Evolutionary conservation across 352 stramenopile genomes (phyloP), one percentile per base, ranked within the genome.

Genomic region (Phytopythium cucurbitacearum): DNA sequence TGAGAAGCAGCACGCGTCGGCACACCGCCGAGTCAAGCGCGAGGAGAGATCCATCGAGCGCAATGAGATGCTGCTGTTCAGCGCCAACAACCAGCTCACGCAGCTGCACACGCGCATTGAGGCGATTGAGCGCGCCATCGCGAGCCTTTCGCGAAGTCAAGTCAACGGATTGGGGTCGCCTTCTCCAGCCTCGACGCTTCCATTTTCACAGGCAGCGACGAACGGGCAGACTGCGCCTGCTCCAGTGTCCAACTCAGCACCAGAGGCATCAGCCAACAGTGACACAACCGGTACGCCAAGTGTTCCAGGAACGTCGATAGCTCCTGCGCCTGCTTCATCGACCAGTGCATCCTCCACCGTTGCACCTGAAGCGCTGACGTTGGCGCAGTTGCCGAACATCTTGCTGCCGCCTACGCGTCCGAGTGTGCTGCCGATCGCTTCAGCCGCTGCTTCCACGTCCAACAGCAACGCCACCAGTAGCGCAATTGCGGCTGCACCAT

Each of bases 1-100:
- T 28, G 82, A 95, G 51, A 94, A 93, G 45, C 74, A 93, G 40
- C 75, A 93, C 37, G 71, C 76, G 2, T 75, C 77, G 39, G 76
- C 84, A 4, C 60, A 85, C 51, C 67, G 85, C 4, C 92, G 91
- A 53, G 69, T 93, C 21, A 93, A 93, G 58, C 82, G 83, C 32
- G 85, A 95, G 33, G 85, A 94, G 35, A 91, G 91, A 40, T 85
- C 84, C 0, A 74, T 94, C 2, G 85, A 95, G 55, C 77, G 80
- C 16, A 87, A 69, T 28, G 83, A 91, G 39, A 88, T 86, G 75
- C 53, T 81, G 28, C 52, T 90, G 2, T 85, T 84, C 48, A 95
- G 77, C 51, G 89, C 67, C 57, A 92, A 70, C 38, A 91, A 89
- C 41, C 84, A 94, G 40, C 76, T 95, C 66, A 86, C 73, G 46